These are phyloP conservation scores for Neodidymelliopsis sp. DNA, from an alignment of 2,329 filamentous ascomycete genomes.

Conservation along the genomic window DNA sequence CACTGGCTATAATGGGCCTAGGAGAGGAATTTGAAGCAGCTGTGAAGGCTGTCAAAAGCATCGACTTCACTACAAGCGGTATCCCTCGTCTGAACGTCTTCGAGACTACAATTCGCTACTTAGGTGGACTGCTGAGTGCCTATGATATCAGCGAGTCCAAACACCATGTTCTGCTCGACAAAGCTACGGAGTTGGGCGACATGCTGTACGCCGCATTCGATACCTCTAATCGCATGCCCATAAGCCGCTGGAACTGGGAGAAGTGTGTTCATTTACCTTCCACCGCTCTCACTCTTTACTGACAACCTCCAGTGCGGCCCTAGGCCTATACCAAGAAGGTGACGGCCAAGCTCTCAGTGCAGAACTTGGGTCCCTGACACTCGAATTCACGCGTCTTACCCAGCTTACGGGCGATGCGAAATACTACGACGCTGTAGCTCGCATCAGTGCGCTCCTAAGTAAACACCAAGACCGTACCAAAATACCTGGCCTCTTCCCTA, in stretches of 20 bases:
- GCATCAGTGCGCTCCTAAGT: slow-evolving; percentile 45
- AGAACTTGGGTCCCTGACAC: slow-evolving; percentile 48
- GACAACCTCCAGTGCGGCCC: slow-evolving; percentile 34
- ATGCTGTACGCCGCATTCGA: slow-evolving; percentile 56
- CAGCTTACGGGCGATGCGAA: slow-evolving; percentile 49
- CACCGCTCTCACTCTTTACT: slow-evolving; percentile 17
- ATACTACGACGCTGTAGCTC: slow-evolving; percentile 50
- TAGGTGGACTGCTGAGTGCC: slow-evolving; percentile 49
- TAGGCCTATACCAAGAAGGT: slow-evolving; percentile 41
- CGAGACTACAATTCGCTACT: slow-evolving; percentile 51
- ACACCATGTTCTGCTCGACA: slow-evolving; percentile 48
- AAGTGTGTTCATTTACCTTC: slow-evolving; percentile 32
- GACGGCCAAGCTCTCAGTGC: slow-evolving; percentile 42
- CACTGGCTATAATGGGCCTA: slow-evolving; percentile 68
- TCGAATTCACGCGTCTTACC: slow-evolving; percentile 51
- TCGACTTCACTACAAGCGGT: slow-evolving; percentile 61
- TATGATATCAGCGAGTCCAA: slow-evolving; percentile 47
- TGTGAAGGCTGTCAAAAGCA: slow-evolving; percentile 57
- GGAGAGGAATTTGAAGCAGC: slow-evolving; percentile 64
- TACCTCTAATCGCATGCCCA: slow-evolving; percentile 52
- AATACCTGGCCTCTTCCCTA: slow-evolving; percentile 49
- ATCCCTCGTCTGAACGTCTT: slow-evolving; percentile 47
- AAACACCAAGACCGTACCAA: slow-evolving; percentile 46
- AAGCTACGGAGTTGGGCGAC: slow-evolving; percentile 52
- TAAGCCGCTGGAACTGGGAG: slow-evolving; percentile 51